These are phyloP conservation scores for Mortierella sp. DNA, from an alignment of 371 early-diverging fungal species.

Conservation along the genomic window DNA sequence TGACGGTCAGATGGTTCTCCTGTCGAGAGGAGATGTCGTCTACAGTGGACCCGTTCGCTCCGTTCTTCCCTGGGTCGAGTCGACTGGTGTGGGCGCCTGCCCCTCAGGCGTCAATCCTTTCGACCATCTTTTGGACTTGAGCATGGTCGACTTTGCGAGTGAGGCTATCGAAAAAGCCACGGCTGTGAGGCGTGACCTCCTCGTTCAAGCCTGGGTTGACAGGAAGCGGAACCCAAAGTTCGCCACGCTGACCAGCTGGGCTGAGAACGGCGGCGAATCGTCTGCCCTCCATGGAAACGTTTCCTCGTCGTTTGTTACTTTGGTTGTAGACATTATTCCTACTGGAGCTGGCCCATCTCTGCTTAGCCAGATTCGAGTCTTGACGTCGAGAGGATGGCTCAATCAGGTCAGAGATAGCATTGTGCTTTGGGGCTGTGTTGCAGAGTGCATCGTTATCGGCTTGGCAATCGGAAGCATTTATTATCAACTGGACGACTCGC, in stretches of 20 bases:
- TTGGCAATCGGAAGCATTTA: conserved; percentile 41
- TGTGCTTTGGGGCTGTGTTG: conserved; percentile 49
- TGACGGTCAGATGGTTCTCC: conserved; percentile 53
- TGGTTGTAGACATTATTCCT: conserved; percentile 43
- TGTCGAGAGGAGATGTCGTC: conserved; percentile 52
- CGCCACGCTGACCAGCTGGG: conserved; percentile 25
- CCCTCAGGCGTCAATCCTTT: conserved; percentile 51
- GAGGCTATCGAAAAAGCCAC: conserved; percentile 42
- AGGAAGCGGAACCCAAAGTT: conserved; percentile 11
- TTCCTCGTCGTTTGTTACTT: conserved; percentile 13
- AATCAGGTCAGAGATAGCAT: conserved; percentile 49
- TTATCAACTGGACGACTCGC: conserved; percentile 28
- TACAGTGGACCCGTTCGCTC: conserved; percentile 52
- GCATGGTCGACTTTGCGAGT: conserved; percentile 53
- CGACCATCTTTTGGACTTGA: conserved; percentile 49
- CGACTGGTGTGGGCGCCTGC: conserved; percentile 31
- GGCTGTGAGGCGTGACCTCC: conserved; percentile 31
- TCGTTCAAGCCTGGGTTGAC: conserved; percentile 41
- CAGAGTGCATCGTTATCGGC: conserved; percentile 45
- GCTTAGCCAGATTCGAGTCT: conserved; percentile 39
- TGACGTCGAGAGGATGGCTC: conserved; percentile 41
- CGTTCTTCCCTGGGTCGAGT: conserved; percentile 45
- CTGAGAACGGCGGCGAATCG: conserved; percentile 28
- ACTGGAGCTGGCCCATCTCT: conserved; percentile 32
- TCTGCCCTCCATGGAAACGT: conserved; percentile 11